Evolutionary conservation across 176 grass and related monocot species (phyloP).

Genomic region (Musa troglodytarum): DNA sequence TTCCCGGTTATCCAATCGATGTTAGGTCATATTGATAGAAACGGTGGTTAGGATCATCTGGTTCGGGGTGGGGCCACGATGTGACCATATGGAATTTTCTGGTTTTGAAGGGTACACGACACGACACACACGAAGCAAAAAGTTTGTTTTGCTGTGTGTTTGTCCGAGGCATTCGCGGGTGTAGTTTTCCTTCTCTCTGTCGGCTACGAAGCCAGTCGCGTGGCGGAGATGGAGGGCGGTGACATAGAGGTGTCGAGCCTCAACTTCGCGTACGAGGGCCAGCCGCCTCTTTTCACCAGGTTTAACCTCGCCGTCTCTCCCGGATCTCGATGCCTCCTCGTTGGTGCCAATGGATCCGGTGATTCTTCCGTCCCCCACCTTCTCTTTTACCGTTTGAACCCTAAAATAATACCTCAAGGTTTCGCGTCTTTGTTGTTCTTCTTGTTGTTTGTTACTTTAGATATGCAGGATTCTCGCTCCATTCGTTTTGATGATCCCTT

Average conservation of each 20-base stretch:
- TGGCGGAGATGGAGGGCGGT: conserved; percentile 41
- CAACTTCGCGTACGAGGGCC: conserved; percentile 72
- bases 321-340: conserved; percentile 74
- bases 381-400: background rate
- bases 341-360: conserved; percentile 94
- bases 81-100: no score
- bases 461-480: background rate
- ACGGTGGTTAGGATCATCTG: no score
- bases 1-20: no score
- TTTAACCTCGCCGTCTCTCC: conserved; percentile 74
- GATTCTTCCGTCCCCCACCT: background rate
- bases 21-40: no score
- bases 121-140: no score
- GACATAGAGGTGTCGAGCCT: conserved; percentile 74
- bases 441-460: background rate
- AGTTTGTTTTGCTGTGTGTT: no score
- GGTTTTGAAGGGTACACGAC: no score
- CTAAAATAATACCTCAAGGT: background rate
- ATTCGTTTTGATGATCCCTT: background rate
- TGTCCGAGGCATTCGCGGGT: background rate
- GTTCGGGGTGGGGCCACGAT: no score
- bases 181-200: background rate
- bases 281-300: conserved; percentile 56
- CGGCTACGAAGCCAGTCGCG: background rate
- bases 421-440: background rate